Conservation (phyloP, 1,284 basidiomycete species). For the Termitomyces sp. region DNA sequence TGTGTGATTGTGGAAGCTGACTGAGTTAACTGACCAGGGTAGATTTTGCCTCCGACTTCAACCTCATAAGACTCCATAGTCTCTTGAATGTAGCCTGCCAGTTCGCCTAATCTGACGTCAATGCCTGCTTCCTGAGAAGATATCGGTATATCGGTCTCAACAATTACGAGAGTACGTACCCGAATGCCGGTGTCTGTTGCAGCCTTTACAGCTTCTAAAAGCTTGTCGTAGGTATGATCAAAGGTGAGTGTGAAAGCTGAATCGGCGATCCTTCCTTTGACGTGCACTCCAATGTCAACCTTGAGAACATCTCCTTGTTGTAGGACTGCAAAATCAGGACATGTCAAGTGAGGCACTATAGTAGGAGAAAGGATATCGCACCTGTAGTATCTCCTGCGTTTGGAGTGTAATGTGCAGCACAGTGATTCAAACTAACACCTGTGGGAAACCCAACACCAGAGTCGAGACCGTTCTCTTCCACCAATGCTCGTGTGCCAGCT, state of each 20-base stretch:
- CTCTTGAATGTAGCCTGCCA: slow-evolving; percentile 92
- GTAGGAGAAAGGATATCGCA: slow-evolving; percentile 32
- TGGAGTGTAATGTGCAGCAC: slow-evolving; percentile 96
- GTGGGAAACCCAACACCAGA: slow-evolving; percentile 95
- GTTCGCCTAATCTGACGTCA: slow-evolving; percentile 90
- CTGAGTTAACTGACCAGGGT: slow-evolving; percentile 59
- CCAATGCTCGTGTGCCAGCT: slow-evolving; percentile 82
- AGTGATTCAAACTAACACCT: slow-evolving; percentile 89
- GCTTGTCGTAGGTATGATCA: slow-evolving; percentile 85
- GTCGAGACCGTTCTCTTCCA: slow-evolving; percentile 87
- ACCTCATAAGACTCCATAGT: slow-evolving; percentile 99
- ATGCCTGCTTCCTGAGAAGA: slow-evolving; percentile 85
- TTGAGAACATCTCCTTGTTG: slow-evolving; percentile 87
- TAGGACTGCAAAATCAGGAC: slow-evolving; percentile 50
- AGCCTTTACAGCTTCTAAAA: slow-evolving; percentile 89
- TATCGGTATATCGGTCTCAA: neutral
- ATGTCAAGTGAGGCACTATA: neutral
- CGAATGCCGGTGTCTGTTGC: slow-evolving; percentile 90
- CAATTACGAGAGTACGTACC: slow-evolving; percentile 37
- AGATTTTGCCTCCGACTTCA: slow-evolving; percentile 80
- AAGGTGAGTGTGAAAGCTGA: slow-evolving; percentile 94
- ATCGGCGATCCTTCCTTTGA: slow-evolving; percentile 90
- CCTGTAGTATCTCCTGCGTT: slow-evolving; percentile 90
- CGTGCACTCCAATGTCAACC: slow-evolving; percentile 97
- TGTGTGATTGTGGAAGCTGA: neutral